A percentile compares a stretch with the other conserved stretches of the same genome.
These are phyloP conservation scores for Albugo laibachii DNA, from an alignment of 352 stramenopile species.

Conservation along the genomic window DNA sequence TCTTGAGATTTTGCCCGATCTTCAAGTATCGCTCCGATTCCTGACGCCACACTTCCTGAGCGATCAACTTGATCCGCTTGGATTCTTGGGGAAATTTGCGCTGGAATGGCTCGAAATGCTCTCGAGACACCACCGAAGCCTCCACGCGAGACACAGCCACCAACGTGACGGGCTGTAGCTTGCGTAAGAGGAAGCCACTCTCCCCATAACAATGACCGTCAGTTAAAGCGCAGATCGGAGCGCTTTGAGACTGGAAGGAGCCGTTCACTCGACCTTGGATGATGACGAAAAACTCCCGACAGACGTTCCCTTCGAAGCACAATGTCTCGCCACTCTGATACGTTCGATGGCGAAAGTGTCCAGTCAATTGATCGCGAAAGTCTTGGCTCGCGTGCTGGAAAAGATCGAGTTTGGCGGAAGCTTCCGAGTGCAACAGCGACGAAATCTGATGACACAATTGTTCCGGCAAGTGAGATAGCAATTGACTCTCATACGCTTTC, in stretches of 20 bases:
- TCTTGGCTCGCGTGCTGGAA: conserved; percentile 38
- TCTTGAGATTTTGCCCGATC: no score
- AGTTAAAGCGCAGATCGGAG: conserved; percentile 30
- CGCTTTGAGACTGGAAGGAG: conserved; percentile 24
- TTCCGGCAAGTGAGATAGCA: conserved; percentile 28
- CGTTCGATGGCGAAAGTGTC: conserved; percentile 33
- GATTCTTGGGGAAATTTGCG: conserved; percentile 45
- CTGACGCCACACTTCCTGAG: conserved; percentile 16
- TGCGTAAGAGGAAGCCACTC: conserved; percentile 34
- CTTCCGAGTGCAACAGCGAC: conserved; percentile 41
- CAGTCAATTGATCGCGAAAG: conserved; percentile 41
- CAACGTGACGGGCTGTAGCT: conserved; percentile 22
- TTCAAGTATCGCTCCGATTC: conserved; percentile 9
- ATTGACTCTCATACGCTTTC: conserved; percentile 34
- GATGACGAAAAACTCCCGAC: conserved; percentile 48
- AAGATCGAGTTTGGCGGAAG: conserved; percentile 30
- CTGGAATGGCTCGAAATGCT: conserved; percentile 42
- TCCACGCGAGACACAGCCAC: conserved; percentile 23
- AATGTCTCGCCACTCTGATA: conserved; percentile 48
- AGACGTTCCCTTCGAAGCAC: conserved; percentile 32
- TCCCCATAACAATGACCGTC: conserved; percentile 51
- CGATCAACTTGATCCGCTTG: conserved; percentile 24
- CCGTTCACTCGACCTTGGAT: conserved; percentile 37
- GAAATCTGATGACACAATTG: conserved; percentile 52
- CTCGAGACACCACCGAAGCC: conserved; percentile 45